These are phyloP conservation scores for Tolypocladium cylindrosporum DNA, from an alignment of 2,329 filamentous ascomycete genomes.

Conservation along the genomic window DNA sequence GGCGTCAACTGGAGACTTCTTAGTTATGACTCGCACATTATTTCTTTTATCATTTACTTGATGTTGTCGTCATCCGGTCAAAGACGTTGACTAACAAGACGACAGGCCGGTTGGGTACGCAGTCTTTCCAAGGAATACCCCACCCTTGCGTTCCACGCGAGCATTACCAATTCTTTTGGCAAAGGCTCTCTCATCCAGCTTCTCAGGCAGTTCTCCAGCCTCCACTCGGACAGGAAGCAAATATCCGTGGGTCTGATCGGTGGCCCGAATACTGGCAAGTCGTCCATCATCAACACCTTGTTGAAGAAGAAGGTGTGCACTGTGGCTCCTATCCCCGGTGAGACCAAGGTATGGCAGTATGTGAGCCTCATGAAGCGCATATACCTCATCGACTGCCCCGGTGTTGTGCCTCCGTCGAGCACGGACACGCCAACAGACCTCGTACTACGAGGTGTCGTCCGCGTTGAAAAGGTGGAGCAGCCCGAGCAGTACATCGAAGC, in stretches of 20 bases:
- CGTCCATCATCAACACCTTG: conserved; percentile 92
- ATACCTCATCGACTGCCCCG: conserved; percentile 86
- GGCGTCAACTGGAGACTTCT: conserved; percentile 72
- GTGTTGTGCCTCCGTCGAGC: conserved; percentile 83
- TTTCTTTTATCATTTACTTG: conserved; percentile 15
- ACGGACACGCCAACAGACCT: conserved; percentile 81
- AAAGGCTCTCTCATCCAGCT: conserved; percentile 91
- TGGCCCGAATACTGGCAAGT: conserved; percentile 85
- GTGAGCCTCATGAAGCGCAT: conserved; percentile 92
- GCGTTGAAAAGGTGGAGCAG: conserved; percentile 93
- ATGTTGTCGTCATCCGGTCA: neutral
- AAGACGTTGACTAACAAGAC: conserved; percentile 4
- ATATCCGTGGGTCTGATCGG: conserved; percentile 81
- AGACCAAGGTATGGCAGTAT: conserved; percentile 98
- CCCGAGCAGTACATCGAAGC: conserved; percentile 92
- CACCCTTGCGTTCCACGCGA: conserved; percentile 89
- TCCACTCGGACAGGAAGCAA: conserved; percentile 87
- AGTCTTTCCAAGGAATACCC: conserved; percentile 82
- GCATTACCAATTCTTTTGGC: conserved; percentile 91
- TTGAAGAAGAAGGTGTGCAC: conserved; percentile 90
- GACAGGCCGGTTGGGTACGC: conserved; percentile 85
- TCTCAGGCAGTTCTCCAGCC: conserved; percentile 80
- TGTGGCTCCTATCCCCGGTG: conserved; percentile 88
- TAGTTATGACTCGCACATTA: conserved; percentile 93
- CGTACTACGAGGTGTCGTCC: conserved; percentile 78